phyloP scores from a whole-genome alignment of 768 basidiomycete species.

The Naganishia friedmannii region DNA sequence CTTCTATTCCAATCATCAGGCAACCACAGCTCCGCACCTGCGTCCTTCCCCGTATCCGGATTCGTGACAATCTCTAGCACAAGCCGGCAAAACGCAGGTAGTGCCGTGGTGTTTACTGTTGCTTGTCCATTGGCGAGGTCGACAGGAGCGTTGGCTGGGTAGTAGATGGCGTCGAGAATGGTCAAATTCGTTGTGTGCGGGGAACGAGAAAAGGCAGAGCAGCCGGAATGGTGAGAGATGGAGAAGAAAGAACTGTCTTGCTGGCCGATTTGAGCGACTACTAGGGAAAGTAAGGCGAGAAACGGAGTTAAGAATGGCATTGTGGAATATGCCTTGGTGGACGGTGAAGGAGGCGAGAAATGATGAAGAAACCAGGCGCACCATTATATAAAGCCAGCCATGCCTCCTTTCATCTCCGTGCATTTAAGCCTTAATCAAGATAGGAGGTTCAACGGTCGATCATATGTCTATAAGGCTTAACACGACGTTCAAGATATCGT shows the following conservation, averaged over 20 bases:
- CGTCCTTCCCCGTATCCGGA: background rate
- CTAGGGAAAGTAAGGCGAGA: too few relatives aligned
- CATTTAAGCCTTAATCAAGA: too few relatives aligned
- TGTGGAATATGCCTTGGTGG: too few relatives aligned
- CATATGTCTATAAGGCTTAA: too few relatives aligned
- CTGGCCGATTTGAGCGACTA: too few relatives aligned
- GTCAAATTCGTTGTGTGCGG: background rate
- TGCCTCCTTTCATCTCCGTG: too few relatives aligned
- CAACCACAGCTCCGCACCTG: slow-evolving; percentile 9
- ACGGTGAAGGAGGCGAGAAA: too few relatives aligned
- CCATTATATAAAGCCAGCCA: too few relatives aligned
- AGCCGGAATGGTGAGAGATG: background rate
- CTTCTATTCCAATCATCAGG: slow-evolving; percentile 7
- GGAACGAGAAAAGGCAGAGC: background rate
- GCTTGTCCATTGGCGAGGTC: slow-evolving; percentile 19
- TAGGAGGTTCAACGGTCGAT: too few relatives aligned
- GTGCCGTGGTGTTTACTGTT: background rate
- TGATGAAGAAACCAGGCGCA: too few relatives aligned
- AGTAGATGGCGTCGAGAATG: slow-evolving; percentile 6
- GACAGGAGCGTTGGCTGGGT: background rate
- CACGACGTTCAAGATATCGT: too few relatives aligned
- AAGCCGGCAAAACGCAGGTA: slow-evolving; percentile 9
- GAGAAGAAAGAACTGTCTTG: background rate
- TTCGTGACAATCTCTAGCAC: background rate
- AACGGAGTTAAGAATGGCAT: too few relatives aligned